These are phyloP conservation scores for Gloeophyllum trabeum DNA, from an alignment of 768 basidiomycete species.

Conservation along the genomic window DNA sequence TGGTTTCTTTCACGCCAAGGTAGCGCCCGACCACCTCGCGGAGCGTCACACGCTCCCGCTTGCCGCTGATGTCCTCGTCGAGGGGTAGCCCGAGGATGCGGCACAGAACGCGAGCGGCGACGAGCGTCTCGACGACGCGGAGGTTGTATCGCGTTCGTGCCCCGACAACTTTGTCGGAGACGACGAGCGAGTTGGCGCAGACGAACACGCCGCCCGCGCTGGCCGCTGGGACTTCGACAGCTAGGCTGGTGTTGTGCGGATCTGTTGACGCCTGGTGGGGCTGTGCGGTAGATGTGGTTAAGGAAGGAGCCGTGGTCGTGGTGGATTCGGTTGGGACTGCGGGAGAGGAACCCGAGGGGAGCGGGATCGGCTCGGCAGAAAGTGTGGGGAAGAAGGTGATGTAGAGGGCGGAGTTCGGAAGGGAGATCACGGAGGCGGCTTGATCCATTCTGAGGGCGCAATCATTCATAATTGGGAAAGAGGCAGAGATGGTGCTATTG, in stretches of 20 bases:
- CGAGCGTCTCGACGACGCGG: constrained; percentile 85
- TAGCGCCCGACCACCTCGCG: constrained; percentile 56
- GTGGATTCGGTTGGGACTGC: too few species aligned
- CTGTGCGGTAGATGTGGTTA: constrained; percentile 6
- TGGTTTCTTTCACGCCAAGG: constrained; percentile 28
- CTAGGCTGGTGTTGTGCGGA: background rate
- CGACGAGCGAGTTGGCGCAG: constrained; percentile 75
- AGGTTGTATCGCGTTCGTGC: constrained; percentile 79
- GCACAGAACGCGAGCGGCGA: constrained; percentile 65
- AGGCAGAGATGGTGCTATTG: constrained; percentile 7
- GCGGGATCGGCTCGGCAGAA: constrained; percentile 49
- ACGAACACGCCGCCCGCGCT: constrained; percentile 46
- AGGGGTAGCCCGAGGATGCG: constrained; percentile 37
- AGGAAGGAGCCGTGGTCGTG: constrained; percentile 14
- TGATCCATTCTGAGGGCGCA: constrained; percentile 64
- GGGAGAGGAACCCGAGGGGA: constrained; percentile 27
- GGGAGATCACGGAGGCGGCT: constrained; percentile 76
- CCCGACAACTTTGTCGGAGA: constrained; percentile 68
- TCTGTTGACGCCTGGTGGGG: background rate
- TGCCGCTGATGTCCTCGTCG: constrained; percentile 16
- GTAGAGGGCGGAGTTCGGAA: constrained; percentile 60
- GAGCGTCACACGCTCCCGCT: constrained; percentile 47
- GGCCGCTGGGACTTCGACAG: background rate
- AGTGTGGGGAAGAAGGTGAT: constrained; percentile 76
- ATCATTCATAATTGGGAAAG: constrained; percentile 1